Base-by-base conservation (phyloP, 176 grass and related monocot genomes). In the Oryza brachyantha region DNA sequence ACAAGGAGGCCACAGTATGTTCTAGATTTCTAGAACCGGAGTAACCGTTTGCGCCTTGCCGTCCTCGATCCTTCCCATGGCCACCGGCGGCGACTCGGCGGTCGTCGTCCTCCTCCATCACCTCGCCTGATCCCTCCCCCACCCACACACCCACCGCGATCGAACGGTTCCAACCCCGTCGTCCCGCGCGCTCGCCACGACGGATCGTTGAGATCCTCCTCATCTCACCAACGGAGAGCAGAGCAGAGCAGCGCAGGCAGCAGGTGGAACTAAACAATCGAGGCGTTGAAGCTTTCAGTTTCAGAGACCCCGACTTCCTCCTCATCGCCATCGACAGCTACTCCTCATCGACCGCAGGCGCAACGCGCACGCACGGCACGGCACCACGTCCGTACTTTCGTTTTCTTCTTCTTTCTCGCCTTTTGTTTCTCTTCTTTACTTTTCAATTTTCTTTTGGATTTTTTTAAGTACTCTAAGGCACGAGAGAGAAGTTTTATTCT, bases 211-310 rank as follows among this genome's bases (percentile, higher is more conserved):
- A 13, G 31, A 19, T 52, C 8, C 48, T 19, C 25, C 19, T n/a
- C n/a, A n/a, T n/a, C n/a, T n/a, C n/a, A 67, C 10, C 45, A 66
- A 32, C 8, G 7, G 21, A 29, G 46, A 1, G 37, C 14, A 64
- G 37, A 13, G 59, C n/a, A n/a, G n/a, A n/a, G n/a, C n/a, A n/a
- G n/a, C n/a, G n/a, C n/a, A n/a, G n/a, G n/a, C n/a, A 74, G 80
- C 58, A 57, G 83, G 83, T 85, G 42, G 58, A 55, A 65, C 75
- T 79, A 31, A 31, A 54, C 83, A 5, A 85, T 73, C 75, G 54
- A 43, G 6, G 63, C 31, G 66, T 35, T 52, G 45, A 48, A 73
- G 68, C 67, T 68, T 42, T 75, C 69, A 52, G n/a, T n/a, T n/a
- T n/a, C 60, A 52, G 52, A 19, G 64, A 69, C 63, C 10, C 0